Base-by-base conservation (phyloP, 495 filamentous ascomycete species). In the Tetracladium marchalianum region DNA sequence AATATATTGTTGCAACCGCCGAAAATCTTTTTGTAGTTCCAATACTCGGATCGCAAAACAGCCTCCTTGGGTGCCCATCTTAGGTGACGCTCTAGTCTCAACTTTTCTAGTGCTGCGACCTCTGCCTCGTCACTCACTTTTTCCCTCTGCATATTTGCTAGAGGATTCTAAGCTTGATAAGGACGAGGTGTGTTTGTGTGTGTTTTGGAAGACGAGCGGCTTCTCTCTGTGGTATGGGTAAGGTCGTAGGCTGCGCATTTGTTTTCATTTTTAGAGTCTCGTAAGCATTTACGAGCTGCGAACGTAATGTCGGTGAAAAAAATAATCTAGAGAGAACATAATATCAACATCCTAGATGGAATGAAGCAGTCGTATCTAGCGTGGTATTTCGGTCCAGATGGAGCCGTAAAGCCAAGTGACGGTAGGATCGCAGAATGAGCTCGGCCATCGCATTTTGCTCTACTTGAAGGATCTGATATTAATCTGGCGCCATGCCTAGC, bases 401-500 rank as follows among this genome's bases (percentile, higher is more conserved):
- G 44, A 57, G 60, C 44, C 59, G 50, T 19, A 61, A 41, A 38
- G 62, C 62, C 38, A 65, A 56, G 27, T 51, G 47, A 55, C 37
- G 56, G 41, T 64, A 52, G 22, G 56, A 56, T 42, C 45, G 42
- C 22, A 31, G 51, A 43, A 66, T 58, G 15, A 52, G 13, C 35
- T 64, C 50, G n/a, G 43, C 4, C 5, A 52, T 53, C 40, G 62
- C 61, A 46, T 35, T 58, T 35, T 62, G 48, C 31, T 35, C 51
- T 7, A 65, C 44, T 44, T 59, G 54, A 27, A 65, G 61, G 44
- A 63, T 31, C 31, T 49, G 41, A 40, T 65, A 65, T 45, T 62
- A 63, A 45, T 65, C 62, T 2, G 54, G 57, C 10, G 59, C 62
- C 62, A 65, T 65, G 34, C 39, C 34, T 50, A n/a, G 27, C 35